phyloP scores from a whole-genome alignment of 768 basidiomycete species.

The Lentinula raphanica region DNA sequence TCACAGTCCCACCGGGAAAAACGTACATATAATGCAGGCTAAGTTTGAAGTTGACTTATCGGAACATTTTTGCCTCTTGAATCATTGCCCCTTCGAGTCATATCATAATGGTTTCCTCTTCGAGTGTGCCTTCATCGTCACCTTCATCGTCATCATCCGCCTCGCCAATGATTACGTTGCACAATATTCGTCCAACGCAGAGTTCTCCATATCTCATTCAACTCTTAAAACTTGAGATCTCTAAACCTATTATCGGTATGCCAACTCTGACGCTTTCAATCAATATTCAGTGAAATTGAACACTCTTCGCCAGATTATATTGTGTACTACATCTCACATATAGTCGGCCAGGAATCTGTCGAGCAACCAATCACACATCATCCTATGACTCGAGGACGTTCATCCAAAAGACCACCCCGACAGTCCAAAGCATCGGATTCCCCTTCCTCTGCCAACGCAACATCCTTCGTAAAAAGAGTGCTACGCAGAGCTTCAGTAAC shows the following conservation, averaged over 20 bases:
- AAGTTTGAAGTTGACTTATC: neutral
- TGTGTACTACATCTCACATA: slow-evolving; percentile 61
- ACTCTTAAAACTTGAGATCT: slow-evolving; percentile 61
- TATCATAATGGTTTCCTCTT: neutral
- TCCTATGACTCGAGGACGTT: slow-evolving; percentile 37
- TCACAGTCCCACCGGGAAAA: neutral
- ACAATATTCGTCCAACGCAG: neutral
- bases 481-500: slow-evolving; percentile 68
- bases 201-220: slow-evolving; percentile 53
- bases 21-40: neutral
- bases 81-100: neutral
- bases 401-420: slow-evolving; percentile 38
- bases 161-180: neutral
- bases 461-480: slow-evolving; percentile 61
- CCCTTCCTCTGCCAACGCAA: slow-evolving; percentile 15
- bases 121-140: neutral
- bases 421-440: slow-evolving; percentile 44
- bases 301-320: slow-evolving; percentile 52
- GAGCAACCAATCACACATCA: slow-evolving; percentile 51
- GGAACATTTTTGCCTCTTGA: neutral
- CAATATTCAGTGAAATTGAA: neutral
- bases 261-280: slow-evolving; percentile 10
- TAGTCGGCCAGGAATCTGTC: slow-evolving; percentile 53
- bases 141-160: neutral
- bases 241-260: slow-evolving; percentile 50